Base-by-base conservation (phyloP, 2,329 filamentous ascomycete genomes). In the Colletotrichum tropicicola region DNA sequence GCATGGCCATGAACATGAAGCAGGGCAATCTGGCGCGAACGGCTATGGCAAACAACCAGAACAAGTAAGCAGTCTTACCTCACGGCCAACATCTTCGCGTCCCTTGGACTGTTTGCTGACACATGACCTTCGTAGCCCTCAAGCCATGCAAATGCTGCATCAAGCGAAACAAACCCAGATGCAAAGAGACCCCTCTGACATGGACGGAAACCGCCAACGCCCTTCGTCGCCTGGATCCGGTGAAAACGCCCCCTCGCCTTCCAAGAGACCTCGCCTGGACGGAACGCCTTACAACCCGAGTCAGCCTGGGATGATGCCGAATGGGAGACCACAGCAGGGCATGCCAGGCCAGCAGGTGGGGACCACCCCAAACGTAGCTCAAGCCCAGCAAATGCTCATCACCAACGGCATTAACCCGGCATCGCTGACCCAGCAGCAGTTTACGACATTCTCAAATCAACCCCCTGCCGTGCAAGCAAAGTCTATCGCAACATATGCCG, bases 231-330 rank as follows among this genome's bases (percentile, higher is more conserved):
- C 95, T 7, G 89, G 90, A 53, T 91, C 91, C 37, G 90, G 89
- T 58, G 94, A 98, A 56, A 96, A 96, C 73, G 94, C 93, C 25
- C 93, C 94, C 5, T 98, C 95, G 30, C 95, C 95, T 2, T 95
- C 92, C 68, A 98, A 98, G 82, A 88, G 94, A 73, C 92, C 90
- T 62, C 92, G 94, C 61, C 87, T 97, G 66, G 89, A 91, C 73
- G 87, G 88, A 72, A 85, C 85, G 32, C 85, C 85, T 9, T 93
- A 93, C 79, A 92, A 92, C 75, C 89, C 90, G 68, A 90, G 89
- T 73, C 91, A 90, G 71, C 80, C 81, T 61, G 83, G 80, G 68
- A 91, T 94, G 86, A 91, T 91, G 80, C 88, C 89, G 59, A 93
- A 92, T 78, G 91, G 91, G 71, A 87, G 88, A 75, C 91, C 90